A percentile compares a stretch with the other conserved stretches of the same genome.
Conservation (phyloP, 1,284 basidiomycete genomes). For the Blastosporella zonata region DNA sequence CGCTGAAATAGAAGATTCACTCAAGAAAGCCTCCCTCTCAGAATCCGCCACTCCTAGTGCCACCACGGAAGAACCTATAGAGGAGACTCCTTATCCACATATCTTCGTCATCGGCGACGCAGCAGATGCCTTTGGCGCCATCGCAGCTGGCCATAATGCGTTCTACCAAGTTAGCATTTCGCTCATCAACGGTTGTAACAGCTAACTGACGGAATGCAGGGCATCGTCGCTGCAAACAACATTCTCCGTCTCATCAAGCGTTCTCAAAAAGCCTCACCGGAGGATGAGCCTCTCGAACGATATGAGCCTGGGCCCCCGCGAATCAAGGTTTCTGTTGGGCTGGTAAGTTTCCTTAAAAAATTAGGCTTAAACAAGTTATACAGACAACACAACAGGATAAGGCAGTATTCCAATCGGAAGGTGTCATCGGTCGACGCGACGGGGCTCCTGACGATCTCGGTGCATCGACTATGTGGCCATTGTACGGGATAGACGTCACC, state of each 20-base stretch:
- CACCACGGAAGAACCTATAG: conserved; percentile 11
- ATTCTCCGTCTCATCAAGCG: conserved; percentile 43
- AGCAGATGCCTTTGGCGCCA: conserved; percentile 67
- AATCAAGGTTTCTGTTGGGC: conserved; percentile 71
- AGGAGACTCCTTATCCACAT: conserved; percentile 44
- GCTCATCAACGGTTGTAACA: background rate
- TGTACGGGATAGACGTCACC: conserved; percentile 43
- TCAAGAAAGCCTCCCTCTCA: conserved; percentile 18
- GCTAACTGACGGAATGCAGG: conserved; percentile 24
- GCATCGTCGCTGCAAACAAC: conserved; percentile 52
- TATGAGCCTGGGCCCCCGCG: conserved; percentile 56
- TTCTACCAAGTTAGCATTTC: conserved; percentile 44
- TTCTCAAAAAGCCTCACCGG: conserved; percentile 9
- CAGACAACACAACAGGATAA: conserved; percentile 39
- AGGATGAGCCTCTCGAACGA: conserved; percentile 42
- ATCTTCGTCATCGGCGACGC: conserved; percentile 70
- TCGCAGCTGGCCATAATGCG: conserved; percentile 71
- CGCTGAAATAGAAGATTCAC: conserved; percentile 16
- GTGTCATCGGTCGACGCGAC: conserved; percentile 11
- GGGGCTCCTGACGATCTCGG: conserved; percentile 16
- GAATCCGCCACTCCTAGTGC: conserved; percentile 1
- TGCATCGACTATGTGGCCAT: conserved; percentile 17
- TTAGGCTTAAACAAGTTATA: background rate
- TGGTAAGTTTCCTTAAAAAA: conserved; percentile 36
- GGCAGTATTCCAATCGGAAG: conserved; percentile 44